Percentiles rank a stretch among this genome's conserved stretches.
phyloP scores from a whole-genome alignment of 2,329 filamentous ascomycete species.

The Cladophialophora bantiana region DNA sequence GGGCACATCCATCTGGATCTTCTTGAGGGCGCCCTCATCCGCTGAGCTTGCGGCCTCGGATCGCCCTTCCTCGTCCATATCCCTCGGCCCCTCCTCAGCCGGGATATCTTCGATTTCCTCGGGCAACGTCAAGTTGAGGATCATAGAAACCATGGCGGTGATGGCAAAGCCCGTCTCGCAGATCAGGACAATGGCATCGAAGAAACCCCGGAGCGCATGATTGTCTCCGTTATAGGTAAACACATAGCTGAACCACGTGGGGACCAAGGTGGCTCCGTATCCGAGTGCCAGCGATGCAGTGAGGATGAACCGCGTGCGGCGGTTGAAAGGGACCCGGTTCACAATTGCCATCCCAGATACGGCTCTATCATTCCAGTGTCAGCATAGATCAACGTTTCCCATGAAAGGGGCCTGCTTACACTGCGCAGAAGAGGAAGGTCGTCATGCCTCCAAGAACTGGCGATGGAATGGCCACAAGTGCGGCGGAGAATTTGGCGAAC shows the following conservation, averaged over 20 bases:
- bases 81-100: conserved; percentile 27
- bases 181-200: conserved; percentile 65
- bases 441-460: conserved; percentile 58
- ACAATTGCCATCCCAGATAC: conserved; percentile 72
- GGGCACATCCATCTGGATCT: conserved; percentile 22
- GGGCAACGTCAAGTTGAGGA: conserved; percentile 75
- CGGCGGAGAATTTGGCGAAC: conserved; percentile 73
- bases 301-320: conserved; percentile 71
- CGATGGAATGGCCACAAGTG: conserved; percentile 69
- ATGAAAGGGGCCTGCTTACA: conserved; percentile 42
- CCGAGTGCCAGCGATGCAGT: conserved; percentile 68
- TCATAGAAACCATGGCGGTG: conserved; percentile 73
- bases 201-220: conserved; percentile 69
- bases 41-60: conserved; percentile 12
- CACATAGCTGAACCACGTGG: conserved; percentile 54
- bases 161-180: conserved; percentile 70
- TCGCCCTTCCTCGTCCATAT: conserved; percentile 28
- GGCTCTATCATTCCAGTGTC: conserved; percentile 44
- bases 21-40: conserved; percentile 5
- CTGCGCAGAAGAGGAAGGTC: conserved; percentile 72
- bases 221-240: conserved; percentile 62
- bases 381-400: background rate
- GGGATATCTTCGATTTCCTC: conserved; percentile 76
- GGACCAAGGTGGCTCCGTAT: conserved; percentile 60
- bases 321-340: conserved; percentile 66